Percentiles rank a stretch among this genome's conserved stretches.
These are phyloP conservation scores for Fonsecaea multimorphosa DNA, from an alignment of 2,329 filamentous ascomycete species.

Conservation along the genomic window DNA sequence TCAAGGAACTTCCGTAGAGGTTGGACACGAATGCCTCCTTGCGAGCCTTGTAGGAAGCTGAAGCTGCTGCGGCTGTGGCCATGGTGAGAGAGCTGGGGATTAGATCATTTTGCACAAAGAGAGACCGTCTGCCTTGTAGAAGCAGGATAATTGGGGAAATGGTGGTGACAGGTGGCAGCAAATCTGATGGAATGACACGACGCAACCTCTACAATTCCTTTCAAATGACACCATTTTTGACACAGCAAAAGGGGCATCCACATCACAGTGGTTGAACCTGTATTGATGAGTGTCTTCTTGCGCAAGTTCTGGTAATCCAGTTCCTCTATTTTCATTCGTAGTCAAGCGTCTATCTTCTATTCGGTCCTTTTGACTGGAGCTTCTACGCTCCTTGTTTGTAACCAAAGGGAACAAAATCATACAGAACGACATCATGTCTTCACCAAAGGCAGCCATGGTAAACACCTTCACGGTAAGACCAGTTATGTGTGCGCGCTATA, in stretches of 20 bases:
- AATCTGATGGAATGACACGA: not conserved
- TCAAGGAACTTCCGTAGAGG: slow-evolving; percentile 79
- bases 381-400: too few species aligned
- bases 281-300: too few species aligned
- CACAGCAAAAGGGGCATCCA: not conserved
- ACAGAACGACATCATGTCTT: too few species aligned
- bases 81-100: slow-evolving; percentile 11
- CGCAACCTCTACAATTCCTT: not conserved
- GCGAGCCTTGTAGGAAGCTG: slow-evolving; percentile 77
- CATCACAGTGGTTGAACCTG: too few species aligned
- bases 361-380: too few species aligned
- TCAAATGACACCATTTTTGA: not conserved
- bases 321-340: too few species aligned
- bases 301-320: too few species aligned
- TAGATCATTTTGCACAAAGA: not conserved
- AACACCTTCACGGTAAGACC: too few species aligned
- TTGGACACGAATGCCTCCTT: slow-evolving; percentile 97
- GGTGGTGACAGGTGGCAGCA: slow-evolving; percentile 1
- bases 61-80: slow-evolving; percentile 44
- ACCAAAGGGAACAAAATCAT: too few species aligned
- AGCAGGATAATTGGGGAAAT: not conserved
- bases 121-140: not conserved
- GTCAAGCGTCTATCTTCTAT: too few species aligned
- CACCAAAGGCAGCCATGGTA: too few species aligned
- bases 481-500: too few species aligned